phyloP scores from a whole-genome alignment of 192 early-diverging fungal genomes.

The Pecoramyces ruminantium region DNA sequence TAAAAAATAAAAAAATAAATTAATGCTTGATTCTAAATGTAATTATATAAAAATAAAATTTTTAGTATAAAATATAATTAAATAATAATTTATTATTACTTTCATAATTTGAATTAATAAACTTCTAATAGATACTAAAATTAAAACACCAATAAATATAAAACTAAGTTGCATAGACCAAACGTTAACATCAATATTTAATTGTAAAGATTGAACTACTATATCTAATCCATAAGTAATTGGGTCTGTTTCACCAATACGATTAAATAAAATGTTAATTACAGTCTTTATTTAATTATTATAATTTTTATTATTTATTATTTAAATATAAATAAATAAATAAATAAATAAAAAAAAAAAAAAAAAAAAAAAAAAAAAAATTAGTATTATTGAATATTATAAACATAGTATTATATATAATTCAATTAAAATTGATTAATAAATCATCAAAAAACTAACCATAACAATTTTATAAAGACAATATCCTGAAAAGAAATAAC shows the following conservation, averaged over 20 bases:
- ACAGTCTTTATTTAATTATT: slow-evolving; percentile 43
- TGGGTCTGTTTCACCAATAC: slow-evolving; percentile 59
- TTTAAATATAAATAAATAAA: too few relatives aligned
- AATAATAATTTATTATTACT: slow-evolving; percentile 10
- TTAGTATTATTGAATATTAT: too few relatives aligned
- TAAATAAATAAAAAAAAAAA: too few relatives aligned
- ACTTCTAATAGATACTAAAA: slow-evolving; percentile 73
- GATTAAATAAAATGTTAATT: slow-evolving; percentile 58
- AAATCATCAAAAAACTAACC: too few relatives aligned
- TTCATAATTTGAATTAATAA: slow-evolving; percentile 69
- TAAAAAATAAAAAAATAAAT: too few relatives aligned
- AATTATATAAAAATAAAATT: too few relatives aligned
- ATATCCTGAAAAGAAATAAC: slow-evolving; percentile 71
- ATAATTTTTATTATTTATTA: too few relatives aligned
- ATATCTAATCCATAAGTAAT: slow-evolving; percentile 63
- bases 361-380: too few relatives aligned
- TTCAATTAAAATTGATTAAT: too few relatives aligned
- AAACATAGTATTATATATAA: too few relatives aligned
- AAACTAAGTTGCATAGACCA: slow-evolving; percentile 89
- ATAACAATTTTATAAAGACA: slow-evolving; percentile 78
- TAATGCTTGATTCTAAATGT: too few relatives aligned
- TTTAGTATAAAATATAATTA: too few relatives aligned
- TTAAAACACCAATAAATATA: slow-evolving; percentile 76
- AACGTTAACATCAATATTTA: slow-evolving; percentile 49
- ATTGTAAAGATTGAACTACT: slow-evolving; percentile 26